Evolutionary conservation across 176 grass and related monocot species (phyloP).

Genomic region (Bolboschoenus planiculmis): DNA sequence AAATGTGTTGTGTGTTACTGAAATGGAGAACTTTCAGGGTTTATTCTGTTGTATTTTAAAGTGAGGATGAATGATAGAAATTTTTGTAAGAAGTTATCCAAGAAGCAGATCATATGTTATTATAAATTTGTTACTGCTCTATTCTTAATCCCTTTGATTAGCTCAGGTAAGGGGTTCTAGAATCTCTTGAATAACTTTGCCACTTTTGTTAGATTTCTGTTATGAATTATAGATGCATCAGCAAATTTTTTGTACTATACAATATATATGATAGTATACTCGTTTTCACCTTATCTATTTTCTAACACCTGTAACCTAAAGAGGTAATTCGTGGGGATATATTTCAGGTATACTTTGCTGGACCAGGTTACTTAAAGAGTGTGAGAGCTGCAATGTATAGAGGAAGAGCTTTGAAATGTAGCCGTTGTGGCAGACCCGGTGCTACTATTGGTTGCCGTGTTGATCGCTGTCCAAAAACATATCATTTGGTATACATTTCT

Average conservation of each 20-base stretch:
- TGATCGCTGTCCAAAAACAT: conserved; percentile 90
- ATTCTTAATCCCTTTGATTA: background rate
- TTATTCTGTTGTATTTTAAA: background rate
- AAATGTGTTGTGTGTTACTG: background rate
- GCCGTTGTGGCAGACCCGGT: conserved; percentile 82
- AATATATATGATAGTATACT: background rate
- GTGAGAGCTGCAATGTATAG: conserved; percentile 81
- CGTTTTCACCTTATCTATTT: background rate
- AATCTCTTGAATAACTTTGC: background rate
- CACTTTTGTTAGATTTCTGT: background rate
- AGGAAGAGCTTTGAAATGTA: conserved; percentile 95
- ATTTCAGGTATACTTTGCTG: conserved; percentile 99
- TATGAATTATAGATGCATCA: background rate
- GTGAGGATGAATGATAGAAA: background rate
- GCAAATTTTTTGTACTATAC: background rate
- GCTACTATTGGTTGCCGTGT: conserved; percentile 93
- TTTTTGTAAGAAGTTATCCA: background rate
- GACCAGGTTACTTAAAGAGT: conserved; percentile 86
- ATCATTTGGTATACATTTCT: conserved; percentile 72
- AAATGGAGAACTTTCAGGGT: background rate
- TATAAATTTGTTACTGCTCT: background rate
- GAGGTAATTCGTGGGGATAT: conserved; percentile 25
- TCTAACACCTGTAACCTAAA: background rate
- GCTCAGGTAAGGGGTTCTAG: background rate
- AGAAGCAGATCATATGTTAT: background rate